phyloP scores from a whole-genome alignment of 2,329 filamentous ascomycete species.

The Aureobasidium pullulans region DNA sequence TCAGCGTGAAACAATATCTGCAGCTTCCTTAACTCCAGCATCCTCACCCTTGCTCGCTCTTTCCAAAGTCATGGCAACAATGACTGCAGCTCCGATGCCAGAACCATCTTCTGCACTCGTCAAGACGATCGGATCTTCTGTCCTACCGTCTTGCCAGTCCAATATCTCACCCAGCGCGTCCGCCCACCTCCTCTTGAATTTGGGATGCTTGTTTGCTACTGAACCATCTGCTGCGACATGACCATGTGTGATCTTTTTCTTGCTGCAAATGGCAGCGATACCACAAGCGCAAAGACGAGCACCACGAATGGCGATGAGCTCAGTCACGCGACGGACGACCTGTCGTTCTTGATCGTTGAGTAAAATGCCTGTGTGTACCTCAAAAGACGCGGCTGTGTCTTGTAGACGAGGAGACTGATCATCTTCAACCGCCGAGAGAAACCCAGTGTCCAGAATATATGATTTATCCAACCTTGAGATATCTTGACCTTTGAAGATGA shows the following conservation, averaged over 20 bases:
- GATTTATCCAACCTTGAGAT: constrained; percentile 68
- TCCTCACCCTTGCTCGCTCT: constrained; percentile 18
- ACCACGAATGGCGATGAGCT: constrained; percentile 28
- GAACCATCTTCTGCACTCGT: constrained; percentile 35
- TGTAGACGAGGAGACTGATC: constrained; percentile 22
- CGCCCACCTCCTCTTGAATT: constrained; percentile 36
- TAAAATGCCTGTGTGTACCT: constrained; percentile 20
- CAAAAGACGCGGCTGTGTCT: constrained; percentile 21
- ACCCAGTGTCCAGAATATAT: constrained; percentile 83
- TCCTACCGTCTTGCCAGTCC: constrained; percentile 26
- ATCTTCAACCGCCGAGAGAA: constrained; percentile 83
- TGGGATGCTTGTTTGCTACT: constrained; percentile 35
- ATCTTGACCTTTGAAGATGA: constrained; percentile 76
- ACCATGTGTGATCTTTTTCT: constrained; percentile 25
- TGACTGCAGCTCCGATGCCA: constrained; percentile 33
- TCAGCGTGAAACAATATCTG: background rate
- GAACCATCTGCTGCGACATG: constrained; percentile 34
- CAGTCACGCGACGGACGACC: constrained; percentile 24
- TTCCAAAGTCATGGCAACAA: constrained; percentile 26
- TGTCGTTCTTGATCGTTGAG: constrained; percentile 23
- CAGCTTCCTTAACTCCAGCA: constrained; percentile 6
- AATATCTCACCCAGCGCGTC: constrained; percentile 32
- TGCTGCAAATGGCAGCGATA: constrained; percentile 31
- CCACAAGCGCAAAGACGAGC: constrained; percentile 32
- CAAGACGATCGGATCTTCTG: constrained; percentile 30